phyloP scores from a whole-genome alignment of 2,329 filamentous ascomycete species.

The Phyllosticta paracitricarpa region DNA sequence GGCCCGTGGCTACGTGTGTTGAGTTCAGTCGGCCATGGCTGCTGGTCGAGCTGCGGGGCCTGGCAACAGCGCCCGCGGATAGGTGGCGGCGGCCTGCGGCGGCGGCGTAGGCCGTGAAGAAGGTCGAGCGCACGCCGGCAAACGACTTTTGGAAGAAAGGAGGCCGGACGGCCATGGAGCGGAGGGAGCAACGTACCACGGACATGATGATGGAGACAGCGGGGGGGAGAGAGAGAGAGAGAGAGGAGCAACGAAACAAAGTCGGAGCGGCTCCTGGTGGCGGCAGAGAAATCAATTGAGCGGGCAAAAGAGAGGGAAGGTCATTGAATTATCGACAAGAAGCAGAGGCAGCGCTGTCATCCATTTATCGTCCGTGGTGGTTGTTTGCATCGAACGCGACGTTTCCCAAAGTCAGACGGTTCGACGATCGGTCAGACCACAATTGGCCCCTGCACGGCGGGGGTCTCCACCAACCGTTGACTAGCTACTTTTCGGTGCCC shows the following conservation, averaged over 20 bases:
- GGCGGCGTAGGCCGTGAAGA: constrained; percentile 2
- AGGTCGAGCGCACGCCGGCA: constrained; percentile 3
- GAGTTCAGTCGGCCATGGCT: constrained; percentile 15
- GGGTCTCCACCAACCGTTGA: background rate
- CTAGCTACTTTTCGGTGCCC: background rate
- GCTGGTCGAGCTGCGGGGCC: background rate
- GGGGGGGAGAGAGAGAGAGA: background rate
- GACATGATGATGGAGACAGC: constrained; percentile 8
- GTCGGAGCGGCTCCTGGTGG: background rate
- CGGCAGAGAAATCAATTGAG: background rate
- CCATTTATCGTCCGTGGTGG: constrained; percentile 10
- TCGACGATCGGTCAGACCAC: constrained; percentile 8
- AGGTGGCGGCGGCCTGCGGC: constrained; percentile 1
- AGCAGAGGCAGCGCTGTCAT: constrained; percentile 1
- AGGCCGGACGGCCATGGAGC: background rate
- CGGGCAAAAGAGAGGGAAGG: background rate
- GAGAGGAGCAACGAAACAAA: background rate
- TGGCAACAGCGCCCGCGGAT: background rate
- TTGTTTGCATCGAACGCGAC: background rate
- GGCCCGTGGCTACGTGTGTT: constrained; percentile 34
- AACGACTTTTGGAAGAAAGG: constrained; percentile 8
- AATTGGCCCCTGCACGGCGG: background rate
- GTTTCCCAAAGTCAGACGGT: constrained; percentile 5
- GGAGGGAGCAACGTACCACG: constrained; percentile 8
- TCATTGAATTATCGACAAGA: background rate